Evolutionary conservation across 176 grass and related monocot genomes (phyloP).

Genomic region (Eremochloa ophiuroides): DNA sequence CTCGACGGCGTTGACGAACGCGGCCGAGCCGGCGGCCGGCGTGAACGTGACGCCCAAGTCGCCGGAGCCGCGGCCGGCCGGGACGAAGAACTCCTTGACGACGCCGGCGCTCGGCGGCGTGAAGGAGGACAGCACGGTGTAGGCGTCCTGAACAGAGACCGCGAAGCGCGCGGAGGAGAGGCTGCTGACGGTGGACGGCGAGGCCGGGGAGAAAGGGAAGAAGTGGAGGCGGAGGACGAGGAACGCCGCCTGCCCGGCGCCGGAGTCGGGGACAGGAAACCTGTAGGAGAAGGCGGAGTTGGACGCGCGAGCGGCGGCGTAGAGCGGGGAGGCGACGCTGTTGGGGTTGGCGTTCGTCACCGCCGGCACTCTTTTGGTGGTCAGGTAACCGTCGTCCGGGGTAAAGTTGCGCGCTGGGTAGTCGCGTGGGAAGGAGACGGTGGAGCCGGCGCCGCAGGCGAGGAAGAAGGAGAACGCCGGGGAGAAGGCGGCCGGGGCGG

Average conservation of each 20-base stretch:
- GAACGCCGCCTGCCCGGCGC: background rate
- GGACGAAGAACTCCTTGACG: constrained; percentile 75
- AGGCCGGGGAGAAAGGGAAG: constrained; percentile 34
- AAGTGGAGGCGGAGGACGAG: constrained; percentile 90
- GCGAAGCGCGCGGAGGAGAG: constrained; percentile 43
- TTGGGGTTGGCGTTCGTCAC: constrained; percentile 16
- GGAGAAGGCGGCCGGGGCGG: background rate
- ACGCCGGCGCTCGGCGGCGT: constrained; percentile 12
- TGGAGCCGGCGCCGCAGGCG: constrained; percentile 41
- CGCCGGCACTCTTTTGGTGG: background rate
- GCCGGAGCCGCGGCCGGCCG: background rate
- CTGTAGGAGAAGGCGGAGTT: constrained; percentile 31
- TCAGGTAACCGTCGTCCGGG: constrained; percentile 18
- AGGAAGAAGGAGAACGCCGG: constrained; percentile 26
- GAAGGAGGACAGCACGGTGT: constrained; percentile 39
- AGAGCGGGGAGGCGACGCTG: constrained; percentile 21
- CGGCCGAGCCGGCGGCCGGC: constrained; percentile 13
- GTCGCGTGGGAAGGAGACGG: constrained; percentile 24
- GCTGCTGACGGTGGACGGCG: background rate
- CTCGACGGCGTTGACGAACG: constrained; percentile 57
- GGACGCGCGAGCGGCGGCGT: constrained; percentile 52
- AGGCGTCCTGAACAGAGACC: constrained; percentile 26
- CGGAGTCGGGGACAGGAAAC: background rate
- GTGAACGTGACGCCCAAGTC: constrained; percentile 27
- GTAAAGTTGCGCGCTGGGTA: constrained; percentile 24